Base-by-base conservation (phyloP, 2,329 filamentous ascomycete species). In the Colletotrichum noveboracense region DNA sequence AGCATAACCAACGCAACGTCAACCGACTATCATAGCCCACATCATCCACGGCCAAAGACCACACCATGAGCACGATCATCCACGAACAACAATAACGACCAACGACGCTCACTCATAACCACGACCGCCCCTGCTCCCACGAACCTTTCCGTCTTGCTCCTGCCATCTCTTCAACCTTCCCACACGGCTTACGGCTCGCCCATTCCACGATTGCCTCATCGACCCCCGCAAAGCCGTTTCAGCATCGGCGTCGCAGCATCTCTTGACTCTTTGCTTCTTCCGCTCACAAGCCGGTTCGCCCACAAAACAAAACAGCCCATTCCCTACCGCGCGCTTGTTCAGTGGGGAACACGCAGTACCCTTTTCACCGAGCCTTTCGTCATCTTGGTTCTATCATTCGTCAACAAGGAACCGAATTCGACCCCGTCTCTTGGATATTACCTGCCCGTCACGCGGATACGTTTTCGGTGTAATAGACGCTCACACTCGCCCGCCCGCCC, bases 271-370 rank as follows among this genome's bases (percentile, higher is more conserved):
- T 58, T 66, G 62, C 58, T 62, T 66, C 62, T 66, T 32, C n/a
- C 38, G 62, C 58, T 32, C 30, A 52, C 14, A 34, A 64, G 61
- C 32, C 34, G 61, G 21, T 16, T 64, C 61, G 8, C 32, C 21
- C 61, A 64, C 61, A 48, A 58, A 21, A 21, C 71, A 56, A 28
- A 38, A 48, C 55, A 72, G 61, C 71, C 55, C 34, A 52, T 30
- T n/a, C 26, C 62, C 71, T 71, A 65, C 62, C 75, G 75, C 75
- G 67, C 75, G 75, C 71, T 76, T 76, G 75, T 75, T 76, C 72
- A 75, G 75, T 76, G 75, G 71, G 18, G 61, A 68, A 70, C 18
- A 21, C 34, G 5, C 55, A 6, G 38, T 7, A 67, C 68, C 72
- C 67, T n/a, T 70, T 52, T 61, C 48, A 30, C 21, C 55, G 43